These are phyloP conservation scores for Xanthoceras sorbifolium DNA, from an alignment of 345 rosid species.

Conservation along the genomic window DNA sequence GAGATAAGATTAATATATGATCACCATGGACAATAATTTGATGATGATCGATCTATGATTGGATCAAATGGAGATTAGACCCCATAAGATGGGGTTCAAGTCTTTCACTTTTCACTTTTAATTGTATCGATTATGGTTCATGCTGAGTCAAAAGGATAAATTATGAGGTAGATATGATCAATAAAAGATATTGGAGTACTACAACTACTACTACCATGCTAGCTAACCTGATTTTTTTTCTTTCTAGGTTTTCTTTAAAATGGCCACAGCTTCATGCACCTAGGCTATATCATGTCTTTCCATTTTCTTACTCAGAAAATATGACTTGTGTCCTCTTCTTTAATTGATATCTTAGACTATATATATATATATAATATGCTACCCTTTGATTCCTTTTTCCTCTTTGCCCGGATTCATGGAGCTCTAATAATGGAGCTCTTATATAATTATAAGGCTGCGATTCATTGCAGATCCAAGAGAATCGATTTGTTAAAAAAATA, in stretches of 20 bases:
- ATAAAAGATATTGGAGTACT: background rate
- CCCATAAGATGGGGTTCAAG: background rate
- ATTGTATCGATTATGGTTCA: background rate
- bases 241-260: background rate
- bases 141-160: conserved; percentile 35
- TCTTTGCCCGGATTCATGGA: background rate
- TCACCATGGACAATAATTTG: background rate
- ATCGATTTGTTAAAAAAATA: no score
- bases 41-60: background rate
- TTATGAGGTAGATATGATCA: conserved; percentile 25
- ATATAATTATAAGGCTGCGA: no score
- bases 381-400: background rate
- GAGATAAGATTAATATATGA: background rate
- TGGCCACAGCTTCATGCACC: background rate
- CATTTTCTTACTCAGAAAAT: background rate
- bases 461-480: no score
- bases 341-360: background rate
- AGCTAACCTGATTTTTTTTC: background rate
- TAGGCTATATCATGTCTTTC: background rate
- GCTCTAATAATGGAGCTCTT: no score
- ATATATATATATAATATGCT: background rate
- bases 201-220: background rate
- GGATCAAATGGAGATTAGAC: conserved; percentile 12
- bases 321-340: background rate
- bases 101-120: background rate